Evolutionary conservation across 768 basidiomycete species (phyloP).

Genomic region (Ephemerocybe angulata): DNA sequence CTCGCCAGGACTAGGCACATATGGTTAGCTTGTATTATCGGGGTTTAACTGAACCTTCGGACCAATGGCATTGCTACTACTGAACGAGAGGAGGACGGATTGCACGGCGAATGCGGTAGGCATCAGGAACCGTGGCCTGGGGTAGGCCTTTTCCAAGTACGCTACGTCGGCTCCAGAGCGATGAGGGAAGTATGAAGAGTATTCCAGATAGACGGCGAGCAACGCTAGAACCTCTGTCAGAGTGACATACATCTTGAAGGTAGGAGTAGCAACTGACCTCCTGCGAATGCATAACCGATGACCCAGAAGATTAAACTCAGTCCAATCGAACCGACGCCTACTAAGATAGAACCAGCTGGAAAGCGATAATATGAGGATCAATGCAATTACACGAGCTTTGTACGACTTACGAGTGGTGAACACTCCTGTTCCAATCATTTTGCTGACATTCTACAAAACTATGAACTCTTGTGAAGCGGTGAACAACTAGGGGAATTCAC

Average conservation of each 20-base stretch:
- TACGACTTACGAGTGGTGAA: constrained; percentile 26
- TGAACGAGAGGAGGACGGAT: constrained; percentile 35
- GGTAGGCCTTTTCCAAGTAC: constrained; percentile 45
- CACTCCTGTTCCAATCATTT: constrained; percentile 39
- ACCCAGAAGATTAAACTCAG: constrained; percentile 40
- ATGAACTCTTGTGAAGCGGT: not conserved
- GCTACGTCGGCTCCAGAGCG: constrained; percentile 49
- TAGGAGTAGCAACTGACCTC: constrained; percentile 18
- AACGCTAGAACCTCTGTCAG: constrained; percentile 19
- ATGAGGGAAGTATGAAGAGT: constrained; percentile 44
- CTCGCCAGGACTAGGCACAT: constrained; percentile 29
- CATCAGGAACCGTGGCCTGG: constrained; percentile 38
- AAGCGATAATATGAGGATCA: not conserved
- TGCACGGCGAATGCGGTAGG: constrained; percentile 42
- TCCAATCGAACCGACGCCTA: constrained; percentile 35
- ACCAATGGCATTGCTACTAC: constrained; percentile 39
- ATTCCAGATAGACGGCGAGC: constrained; percentile 41
- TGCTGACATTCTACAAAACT: constrained; percentile 35
- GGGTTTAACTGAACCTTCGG: not conserved
- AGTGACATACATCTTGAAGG: not conserved
- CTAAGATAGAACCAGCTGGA: constrained; percentile 34
- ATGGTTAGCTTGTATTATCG: not conserved
- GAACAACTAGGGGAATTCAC: constrained; percentile 8
- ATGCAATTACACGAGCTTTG: not conserved
- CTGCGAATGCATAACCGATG: constrained; percentile 34